These are phyloP conservation scores for Kwoniella sp. DNA, from an alignment of 768 basidiomycete species.

Conservation along the genomic window DNA sequence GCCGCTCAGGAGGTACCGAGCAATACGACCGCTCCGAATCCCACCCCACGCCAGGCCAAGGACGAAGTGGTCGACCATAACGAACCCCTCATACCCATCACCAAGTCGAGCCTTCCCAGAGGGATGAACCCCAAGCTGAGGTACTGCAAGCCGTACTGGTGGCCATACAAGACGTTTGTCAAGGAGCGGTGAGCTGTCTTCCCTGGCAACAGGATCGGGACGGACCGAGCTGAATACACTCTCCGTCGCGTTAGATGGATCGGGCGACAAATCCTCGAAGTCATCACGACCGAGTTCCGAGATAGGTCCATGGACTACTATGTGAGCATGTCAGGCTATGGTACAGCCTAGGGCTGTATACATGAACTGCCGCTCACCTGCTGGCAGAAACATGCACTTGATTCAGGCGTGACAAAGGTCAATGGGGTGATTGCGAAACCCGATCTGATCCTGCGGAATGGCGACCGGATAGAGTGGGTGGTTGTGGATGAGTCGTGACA, in stretches of 20 bases:
- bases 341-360: too few species aligned
- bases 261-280: constrained; percentile 78
- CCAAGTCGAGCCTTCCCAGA: constrained; percentile 24
- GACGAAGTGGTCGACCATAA: too few species aligned
- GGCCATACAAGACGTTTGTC: constrained; percentile 83
- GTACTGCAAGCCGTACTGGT: constrained; percentile 85
- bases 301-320: constrained; percentile 94
- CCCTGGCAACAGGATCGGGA: neutral
- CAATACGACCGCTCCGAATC: too few species aligned
- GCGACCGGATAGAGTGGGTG: constrained; percentile 82
- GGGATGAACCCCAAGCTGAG: constrained; percentile 59
- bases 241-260: constrained; percentile 62
- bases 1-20: too few species aligned
- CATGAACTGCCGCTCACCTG: neutral
- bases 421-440: constrained; percentile 83
- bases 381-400: constrained; percentile 64
- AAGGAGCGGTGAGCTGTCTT: constrained; percentile 60
- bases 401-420: constrained; percentile 89
- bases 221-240: too few species aligned
- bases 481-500: neutral
- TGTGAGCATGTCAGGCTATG: constrained; percentile 62
- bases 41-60: too few species aligned
- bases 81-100: too few species aligned
- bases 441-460: constrained; percentile 72
- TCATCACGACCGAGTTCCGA: constrained; percentile 88